Base-by-base conservation (phyloP, 2,329 filamentous ascomycete genomes). In the Aureobasidium melanogenum region DNA sequence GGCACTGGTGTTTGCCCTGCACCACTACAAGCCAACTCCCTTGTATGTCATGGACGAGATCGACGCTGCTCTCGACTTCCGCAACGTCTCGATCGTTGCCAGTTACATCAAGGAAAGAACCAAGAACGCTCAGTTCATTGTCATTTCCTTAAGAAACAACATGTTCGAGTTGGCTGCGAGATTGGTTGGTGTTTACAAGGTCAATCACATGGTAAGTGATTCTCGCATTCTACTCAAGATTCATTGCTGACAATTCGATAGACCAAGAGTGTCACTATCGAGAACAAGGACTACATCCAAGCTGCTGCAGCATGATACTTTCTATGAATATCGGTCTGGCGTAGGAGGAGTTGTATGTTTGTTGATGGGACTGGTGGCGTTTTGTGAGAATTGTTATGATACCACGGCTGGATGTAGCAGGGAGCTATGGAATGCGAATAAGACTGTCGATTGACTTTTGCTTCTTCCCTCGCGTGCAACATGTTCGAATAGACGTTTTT, bases 21-120 rank as follows among this genome's bases (percentile, higher is more conserved):
- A 99, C 75, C 93, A 97, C 72, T 99, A 97, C 76, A 96, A 96
- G 78, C 94, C 94, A 10, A 99, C 94, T 64, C 94, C 94, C 58
- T 76, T 99, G 64, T 99, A 99, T 74, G 94, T 99, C 69, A 99
- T 99, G 94, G 94, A 99, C 76, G 94, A 99, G 79, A 99, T 99
- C 73, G 94, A 99, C 76, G 94, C 94, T 24, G 94, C 94, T 32
- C 77, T 99, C 77, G 94, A 99, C 79, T 99, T 99, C 81, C 82
- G 92, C 77, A 99, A 99, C 73, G 94, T 97, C 43, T 96, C 91
- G 1, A 99, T 99, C 71, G 94, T 99, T 48, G 94, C 94, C 62
- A 94, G 91, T 69, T 99, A 99, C 74, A 99, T 99, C 82, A 97
- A 97, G 78, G 94, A 99, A 79, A 84, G 94, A 60, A 99, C 94